phyloP scores from a whole-genome alignment of 768 basidiomycete genomes.

The Termitomyces sp. region DNA sequence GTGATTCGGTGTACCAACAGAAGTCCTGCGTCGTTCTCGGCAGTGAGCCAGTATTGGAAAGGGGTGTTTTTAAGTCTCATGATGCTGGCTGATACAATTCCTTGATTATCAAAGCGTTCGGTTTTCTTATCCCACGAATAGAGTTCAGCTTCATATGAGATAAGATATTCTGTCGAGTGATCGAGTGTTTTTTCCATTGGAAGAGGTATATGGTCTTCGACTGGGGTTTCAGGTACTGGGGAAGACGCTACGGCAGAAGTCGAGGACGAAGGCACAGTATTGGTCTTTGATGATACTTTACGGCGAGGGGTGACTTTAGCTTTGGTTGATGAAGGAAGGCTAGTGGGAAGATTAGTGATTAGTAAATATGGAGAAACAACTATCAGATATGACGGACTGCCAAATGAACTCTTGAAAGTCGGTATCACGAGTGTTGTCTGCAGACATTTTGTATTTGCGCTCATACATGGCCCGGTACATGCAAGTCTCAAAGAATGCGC shows the following conservation, averaged over 20 bases:
- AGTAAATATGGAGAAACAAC: background rate
- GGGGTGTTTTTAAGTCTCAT: constrained; percentile 33
- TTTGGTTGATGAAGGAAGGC: constrained; percentile 27
- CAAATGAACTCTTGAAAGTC: constrained; percentile 79
- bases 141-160: constrained; percentile 46
- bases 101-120: constrained; percentile 47
- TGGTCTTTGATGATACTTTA: constrained; percentile 22
- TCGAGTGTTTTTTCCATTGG: constrained; percentile 8
- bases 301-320: constrained; percentile 23
- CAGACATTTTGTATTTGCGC: constrained; percentile 73
- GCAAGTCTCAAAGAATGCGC: constrained; percentile 87
- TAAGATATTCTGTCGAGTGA: constrained; percentile 23
- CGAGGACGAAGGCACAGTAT: constrained; percentile 10
- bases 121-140: constrained; percentile 54
- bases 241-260: constrained; percentile 2
- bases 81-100: constrained; percentile 49
- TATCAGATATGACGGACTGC: constrained; percentile 48
- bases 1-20: constrained; percentile 58
- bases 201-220: background rate
- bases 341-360: constrained; percentile 10
- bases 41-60: constrained; percentile 57
- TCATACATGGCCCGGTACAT: constrained; percentile 98
- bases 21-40: constrained; percentile 42
- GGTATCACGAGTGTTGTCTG: constrained; percentile 59
- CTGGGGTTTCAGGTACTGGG: constrained; percentile 2